phyloP scores from a whole-genome alignment of 768 basidiomycete genomes.

The Lactarius trivialis region DNA sequence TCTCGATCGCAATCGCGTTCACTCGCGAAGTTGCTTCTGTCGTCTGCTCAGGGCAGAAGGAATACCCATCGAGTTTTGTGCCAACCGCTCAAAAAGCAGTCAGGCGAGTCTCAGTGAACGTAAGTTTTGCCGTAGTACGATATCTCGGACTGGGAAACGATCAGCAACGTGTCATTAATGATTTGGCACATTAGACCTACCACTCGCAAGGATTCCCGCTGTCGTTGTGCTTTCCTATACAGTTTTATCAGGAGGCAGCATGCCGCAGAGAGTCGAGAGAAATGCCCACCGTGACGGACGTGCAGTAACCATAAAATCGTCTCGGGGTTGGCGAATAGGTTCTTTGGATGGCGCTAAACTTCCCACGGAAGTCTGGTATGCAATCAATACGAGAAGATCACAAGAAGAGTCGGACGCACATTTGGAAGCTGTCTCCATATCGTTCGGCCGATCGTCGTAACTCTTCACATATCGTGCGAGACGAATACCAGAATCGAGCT shows the following conservation, averaged over 20 bases:
- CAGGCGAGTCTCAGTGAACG: slow-evolving; percentile 20
- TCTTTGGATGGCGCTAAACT: slow-evolving; percentile 70
- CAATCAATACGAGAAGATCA: neutral
- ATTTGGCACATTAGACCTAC: slow-evolving; percentile 34
- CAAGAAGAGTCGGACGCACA: slow-evolving; percentile 40
- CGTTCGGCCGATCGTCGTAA: slow-evolving; percentile 62
- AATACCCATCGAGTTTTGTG: neutral
- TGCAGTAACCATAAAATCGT: slow-evolving; percentile 74
- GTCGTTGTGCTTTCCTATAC: slow-evolving; percentile 61
- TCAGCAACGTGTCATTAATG: slow-evolving; percentile 8
- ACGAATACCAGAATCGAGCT: slow-evolving; percentile 57
- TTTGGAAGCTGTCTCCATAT: slow-evolving; percentile 57
- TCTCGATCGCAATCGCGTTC: neutral
- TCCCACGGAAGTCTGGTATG: slow-evolving; percentile 52
- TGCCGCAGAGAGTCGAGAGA: neutral
- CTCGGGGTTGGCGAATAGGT: slow-evolving; percentile 69
- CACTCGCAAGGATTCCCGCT: slow-evolving; percentile 69
- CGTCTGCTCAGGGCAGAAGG: neutral
- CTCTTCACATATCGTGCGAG: slow-evolving; percentile 65
- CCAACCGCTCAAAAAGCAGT: neutral
- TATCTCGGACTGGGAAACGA: slow-evolving; percentile 20
- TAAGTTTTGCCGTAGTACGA: slow-evolving; percentile 22
- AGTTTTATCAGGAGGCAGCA: neutral
- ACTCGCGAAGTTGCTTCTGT: neutral
- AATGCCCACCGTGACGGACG: slow-evolving; percentile 57